Base-by-base conservation (phyloP, 2,329 filamentous ascomycete species). In the Verticillium nonalfalfae region DNA sequence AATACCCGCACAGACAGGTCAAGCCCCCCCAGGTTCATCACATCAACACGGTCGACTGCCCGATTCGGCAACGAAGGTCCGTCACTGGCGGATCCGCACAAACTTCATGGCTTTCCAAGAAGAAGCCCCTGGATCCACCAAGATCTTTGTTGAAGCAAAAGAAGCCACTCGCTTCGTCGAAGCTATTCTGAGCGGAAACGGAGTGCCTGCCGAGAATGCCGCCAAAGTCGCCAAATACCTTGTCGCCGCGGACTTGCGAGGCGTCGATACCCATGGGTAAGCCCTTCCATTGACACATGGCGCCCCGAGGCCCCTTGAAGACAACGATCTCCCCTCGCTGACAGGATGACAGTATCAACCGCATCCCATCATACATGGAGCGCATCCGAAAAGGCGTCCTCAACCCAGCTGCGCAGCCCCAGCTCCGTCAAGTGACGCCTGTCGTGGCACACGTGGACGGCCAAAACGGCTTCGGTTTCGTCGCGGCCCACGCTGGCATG, bases 331-430 rank as follows among this genome's bases (percentile, higher is more conserved):
- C 26, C 26, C 26, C 26, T 31, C 26, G 26, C 26, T 31, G 26
- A 31, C 26, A 31, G 26, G 4, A 31, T 31, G 26, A 5, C 26
- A 58, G 88, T 63, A 85, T 90, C 72, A 91, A 91, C 72, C 85
- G 90, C 6, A 86, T 94, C 50, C 90, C 90, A 1, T 90, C 87
- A 0, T 94, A 94, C 76, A 85, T 93, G 78, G 81, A 85, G 60
- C 87, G 90, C 18, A 83, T 93, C 64, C 85, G 89, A 2, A 81
- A 88, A 69, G 86, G 87, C 2, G 88, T 90, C 1, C 81, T 94
- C 7, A 79, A 90, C 66, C 78, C 87, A 11, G 72, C 71, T 11
- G 87, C 87, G 1, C 71, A 76, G 3, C 90, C 90, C 0, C 78
- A 76, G 0, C 63, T 93, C 2, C 77, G 69, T 0, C 81, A 89